Evolutionary conservation across 257 asterid species (phyloP), one percentile per base, ranked within the genome.

Genomic region (Nicotiana tomentosiformis): DNA sequence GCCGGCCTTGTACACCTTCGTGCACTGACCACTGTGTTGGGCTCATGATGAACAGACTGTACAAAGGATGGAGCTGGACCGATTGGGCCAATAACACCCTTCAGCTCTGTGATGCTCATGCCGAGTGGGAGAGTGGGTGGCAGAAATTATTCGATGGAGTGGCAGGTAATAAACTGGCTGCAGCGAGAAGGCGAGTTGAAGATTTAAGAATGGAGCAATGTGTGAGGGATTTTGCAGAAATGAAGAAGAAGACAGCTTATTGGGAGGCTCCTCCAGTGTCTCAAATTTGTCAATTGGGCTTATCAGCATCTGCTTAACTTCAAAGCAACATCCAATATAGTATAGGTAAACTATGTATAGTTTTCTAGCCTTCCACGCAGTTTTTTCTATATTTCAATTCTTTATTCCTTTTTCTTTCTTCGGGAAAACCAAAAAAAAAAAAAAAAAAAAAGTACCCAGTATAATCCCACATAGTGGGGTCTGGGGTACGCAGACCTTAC

Each of bases 61-160:
- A 84, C 49, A 90, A 51, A 43, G 83, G 89, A 39, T 94, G 99
- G 99, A 92, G 99, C 88, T 94, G 98, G 98, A 94, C 95, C 0
- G 93, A 93, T 74, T 96, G 98, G 98, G 83, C 90, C 20, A 86
- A 92, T 37, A 85, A 86, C 82, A 57, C 89, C 2, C 80, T 94
- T 1, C 86, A 89, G 85, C 95, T 96, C 2, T 96, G 99, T 64
- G 90, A 96, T 81, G 98, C 99, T 18, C 96, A 84, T 60, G 85
- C 86, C 2, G 93, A 87, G 9, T 93, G 98, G 99, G 97, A 94
- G 70, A 58, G 81, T 4, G 97, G 92, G 51, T 94, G 98, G 99
- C 97, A 92, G 77, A 58, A 85, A 15, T 14, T 88, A 23, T 96
- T 90, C 6, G 99, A 96, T 82, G 30, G 77, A 0, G 85, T 49